These are phyloP conservation scores for Endothia cerciana DNA, from an alignment of 2,329 filamentous ascomycete genomes.

Conservation along the genomic window DNA sequence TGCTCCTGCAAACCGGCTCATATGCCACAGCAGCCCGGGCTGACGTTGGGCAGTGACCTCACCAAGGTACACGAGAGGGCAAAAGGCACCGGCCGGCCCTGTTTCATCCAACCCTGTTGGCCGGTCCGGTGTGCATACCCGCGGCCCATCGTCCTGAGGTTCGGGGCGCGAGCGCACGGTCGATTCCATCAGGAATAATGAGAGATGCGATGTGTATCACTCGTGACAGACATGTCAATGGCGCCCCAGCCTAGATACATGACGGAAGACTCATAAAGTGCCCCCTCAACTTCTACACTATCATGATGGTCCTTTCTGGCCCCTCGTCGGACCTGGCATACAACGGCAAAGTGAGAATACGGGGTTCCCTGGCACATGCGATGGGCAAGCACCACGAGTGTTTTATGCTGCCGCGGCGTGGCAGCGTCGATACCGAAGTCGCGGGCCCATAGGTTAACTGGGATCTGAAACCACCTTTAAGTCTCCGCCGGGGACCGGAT, in stretches of 20 bases:
- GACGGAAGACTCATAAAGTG: neutral
- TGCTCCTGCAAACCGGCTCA: neutral
- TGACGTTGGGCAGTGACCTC: neutral
- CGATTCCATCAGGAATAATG: neutral
- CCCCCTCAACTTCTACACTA: neutral
- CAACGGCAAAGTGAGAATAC: neutral
- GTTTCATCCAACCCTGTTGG: neutral
- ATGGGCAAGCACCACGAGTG: neutral
- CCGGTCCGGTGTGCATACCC: constrained; percentile 5
- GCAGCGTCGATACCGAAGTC: neutral
- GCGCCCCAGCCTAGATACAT: neutral
- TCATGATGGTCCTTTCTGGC: neutral
- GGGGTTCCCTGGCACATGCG: neutral
- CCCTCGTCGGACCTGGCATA: neutral
- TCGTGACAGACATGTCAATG: neutral
- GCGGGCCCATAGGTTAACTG: neutral
- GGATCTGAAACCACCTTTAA: neutral
- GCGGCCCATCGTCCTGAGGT: neutral
- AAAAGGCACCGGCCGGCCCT: neutral
- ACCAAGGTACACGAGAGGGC: neutral
- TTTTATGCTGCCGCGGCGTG: neutral
- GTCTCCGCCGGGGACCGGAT: too few relatives aligned
- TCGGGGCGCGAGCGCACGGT: neutral
- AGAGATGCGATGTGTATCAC: neutral
- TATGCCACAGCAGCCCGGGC: neutral